Conservation (phyloP, 163 green algal species). For the Prototheca wickerhamii region DNA sequence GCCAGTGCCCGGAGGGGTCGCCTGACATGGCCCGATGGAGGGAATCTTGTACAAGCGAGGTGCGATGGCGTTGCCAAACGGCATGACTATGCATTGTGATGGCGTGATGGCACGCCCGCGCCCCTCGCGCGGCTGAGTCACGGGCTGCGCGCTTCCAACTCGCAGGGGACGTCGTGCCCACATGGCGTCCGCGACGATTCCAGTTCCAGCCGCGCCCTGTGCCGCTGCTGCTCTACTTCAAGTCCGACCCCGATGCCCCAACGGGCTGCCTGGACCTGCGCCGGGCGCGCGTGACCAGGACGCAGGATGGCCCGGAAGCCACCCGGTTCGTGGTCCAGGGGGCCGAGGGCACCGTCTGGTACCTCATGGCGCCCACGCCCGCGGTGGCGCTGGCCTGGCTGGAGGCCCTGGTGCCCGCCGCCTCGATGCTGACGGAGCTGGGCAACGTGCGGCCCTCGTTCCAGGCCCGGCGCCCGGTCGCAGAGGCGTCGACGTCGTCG, state of each 20-base stretch:
- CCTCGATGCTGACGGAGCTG: no score
- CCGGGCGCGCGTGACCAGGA: not conserved
- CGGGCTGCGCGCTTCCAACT: no score
- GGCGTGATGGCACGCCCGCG: no score
- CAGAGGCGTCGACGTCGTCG: no score
- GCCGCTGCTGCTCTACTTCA: conserved; percentile 1
- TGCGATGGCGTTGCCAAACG: no score
- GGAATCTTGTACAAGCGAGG: no score
- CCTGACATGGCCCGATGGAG: no score
- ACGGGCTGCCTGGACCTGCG: not conserved
- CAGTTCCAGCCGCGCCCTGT: not conserved
- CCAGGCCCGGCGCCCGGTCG: no score
- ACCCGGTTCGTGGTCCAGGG: not conserved
- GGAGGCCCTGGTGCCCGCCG: not conserved
- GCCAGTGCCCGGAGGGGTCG: no score
- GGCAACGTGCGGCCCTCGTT: no score
- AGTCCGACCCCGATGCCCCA: not conserved
- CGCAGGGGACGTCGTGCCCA: not conserved
- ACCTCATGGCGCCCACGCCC: not conserved
- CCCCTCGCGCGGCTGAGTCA: no score
- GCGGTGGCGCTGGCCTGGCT: not conserved
- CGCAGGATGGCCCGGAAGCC: not conserved
- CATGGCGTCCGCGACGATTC: not conserved
- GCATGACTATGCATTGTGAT: no score
- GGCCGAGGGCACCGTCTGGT: not conserved